Percentiles rank a stretch among this genome's conserved stretches.
Conservation (phyloP, 2,329 filamentous ascomycete genomes). For the Akanthomyces uredinophilus region DNA sequence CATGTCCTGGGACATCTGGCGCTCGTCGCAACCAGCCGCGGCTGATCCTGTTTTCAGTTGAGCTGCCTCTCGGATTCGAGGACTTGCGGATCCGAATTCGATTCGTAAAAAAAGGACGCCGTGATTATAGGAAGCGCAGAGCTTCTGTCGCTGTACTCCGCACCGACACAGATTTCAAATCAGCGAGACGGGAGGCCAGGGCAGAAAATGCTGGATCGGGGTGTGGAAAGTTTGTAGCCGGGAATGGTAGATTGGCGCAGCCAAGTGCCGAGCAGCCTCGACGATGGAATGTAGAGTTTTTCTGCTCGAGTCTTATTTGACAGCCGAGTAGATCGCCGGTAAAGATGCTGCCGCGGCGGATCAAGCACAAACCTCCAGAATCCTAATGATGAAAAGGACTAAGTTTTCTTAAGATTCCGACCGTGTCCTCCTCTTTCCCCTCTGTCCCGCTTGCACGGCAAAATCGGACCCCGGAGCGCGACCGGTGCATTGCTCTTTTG, state of each 20-base stretch:
- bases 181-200: background rate
- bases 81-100: no score
- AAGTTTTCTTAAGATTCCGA: background rate
- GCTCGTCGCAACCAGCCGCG: background rate
- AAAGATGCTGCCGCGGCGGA: background rate
- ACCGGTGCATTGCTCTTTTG: background rate
- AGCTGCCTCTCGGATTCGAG: background rate
- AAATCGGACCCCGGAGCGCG: background rate
- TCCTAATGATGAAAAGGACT: background rate
- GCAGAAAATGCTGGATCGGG: background rate
- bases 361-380: background rate
- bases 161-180: background rate
- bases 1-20: background rate
- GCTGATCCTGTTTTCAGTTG: background rate
- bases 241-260: background rate
- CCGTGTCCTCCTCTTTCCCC: background rate
- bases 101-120: no score
- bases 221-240: background rate
- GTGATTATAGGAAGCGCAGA: background rate
- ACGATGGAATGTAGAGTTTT: background rate
- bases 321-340: background rate
- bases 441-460: background rate
- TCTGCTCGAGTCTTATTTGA: background rate
- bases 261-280: background rate
- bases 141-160: background rate